Evolutionary conservation across 768 basidiomycete species (phyloP).

Genomic region (Kwoniella bestiolae): DNA sequence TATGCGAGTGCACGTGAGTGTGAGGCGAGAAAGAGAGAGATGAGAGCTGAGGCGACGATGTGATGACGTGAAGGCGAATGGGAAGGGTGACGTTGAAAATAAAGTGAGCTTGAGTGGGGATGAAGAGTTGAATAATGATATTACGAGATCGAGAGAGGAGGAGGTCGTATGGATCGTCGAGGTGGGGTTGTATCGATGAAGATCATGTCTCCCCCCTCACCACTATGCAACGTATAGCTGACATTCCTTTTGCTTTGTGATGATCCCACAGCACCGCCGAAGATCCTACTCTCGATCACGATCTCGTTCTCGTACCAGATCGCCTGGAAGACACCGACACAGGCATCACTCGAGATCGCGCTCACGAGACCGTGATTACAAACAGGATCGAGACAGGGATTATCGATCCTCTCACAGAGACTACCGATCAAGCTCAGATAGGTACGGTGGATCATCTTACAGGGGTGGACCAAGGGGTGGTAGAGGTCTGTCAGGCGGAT

Average conservation of each 20-base stretch:
- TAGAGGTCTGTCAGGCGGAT: slow-evolving; percentile 13
- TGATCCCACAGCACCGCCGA: slow-evolving; percentile 29
- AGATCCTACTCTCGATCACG: slow-evolving; percentile 65
- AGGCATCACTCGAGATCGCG: slow-evolving; percentile 61
- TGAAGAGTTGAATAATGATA: not conserved
- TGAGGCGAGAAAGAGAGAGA: slow-evolving; percentile 1
- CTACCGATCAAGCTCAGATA: slow-evolving; percentile 3
- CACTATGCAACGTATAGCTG: not conserved
- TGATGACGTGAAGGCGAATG: not conserved
- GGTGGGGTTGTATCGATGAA: slow-evolving; percentile 9
- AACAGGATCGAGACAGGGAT: slow-evolving; percentile 28
- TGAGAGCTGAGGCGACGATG: not conserved
- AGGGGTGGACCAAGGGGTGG: slow-evolving; percentile 8
- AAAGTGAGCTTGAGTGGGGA: not conserved
- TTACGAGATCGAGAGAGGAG: not conserved
- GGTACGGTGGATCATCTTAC: slow-evolving; percentile 7
- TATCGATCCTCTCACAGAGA: slow-evolving; percentile 53
- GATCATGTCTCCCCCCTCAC: not conserved
- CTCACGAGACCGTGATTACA: slow-evolving; percentile 59
- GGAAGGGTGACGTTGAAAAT: not conserved
- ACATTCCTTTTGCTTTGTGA: not conserved
- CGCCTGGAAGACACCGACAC: slow-evolving; percentile 33
- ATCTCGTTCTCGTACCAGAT: slow-evolving; percentile 54
- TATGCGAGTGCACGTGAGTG: not conserved
- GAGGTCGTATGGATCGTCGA: not conserved